phyloP scores from a whole-genome alignment of 352 stramenopile species.

The Plasmopara viticola region DNA sequence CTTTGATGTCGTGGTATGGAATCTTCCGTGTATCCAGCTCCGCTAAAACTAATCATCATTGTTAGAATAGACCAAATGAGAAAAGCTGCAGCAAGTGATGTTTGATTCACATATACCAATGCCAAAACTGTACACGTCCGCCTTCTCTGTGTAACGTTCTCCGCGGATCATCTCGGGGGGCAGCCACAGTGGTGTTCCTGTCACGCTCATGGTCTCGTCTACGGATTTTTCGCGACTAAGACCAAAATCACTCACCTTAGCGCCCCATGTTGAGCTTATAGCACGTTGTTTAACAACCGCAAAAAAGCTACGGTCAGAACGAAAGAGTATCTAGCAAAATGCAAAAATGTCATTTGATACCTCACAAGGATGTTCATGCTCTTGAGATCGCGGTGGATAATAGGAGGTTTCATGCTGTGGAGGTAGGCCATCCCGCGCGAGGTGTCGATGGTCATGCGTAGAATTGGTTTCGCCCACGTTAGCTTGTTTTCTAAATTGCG shows the following conservation, averaged over 20 bases:
- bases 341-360: constrained; percentile 23
- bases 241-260: constrained; percentile 97
- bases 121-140: constrained; percentile 85
- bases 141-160: constrained; percentile 85
- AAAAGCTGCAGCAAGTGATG: not conserved
- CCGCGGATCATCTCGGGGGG: constrained; percentile 86
- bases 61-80: constrained; percentile 2
- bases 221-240: constrained; percentile 95
- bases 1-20: constrained; percentile 85
- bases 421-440: constrained; percentile 96
- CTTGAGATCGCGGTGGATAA: constrained; percentile 99
- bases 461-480: constrained; percentile 80
- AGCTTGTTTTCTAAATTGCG: constrained; percentile 76
- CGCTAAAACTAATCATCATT: constrained; percentile 49
- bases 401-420: constrained; percentile 95
- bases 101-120: constrained; percentile 40
- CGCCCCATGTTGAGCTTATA: constrained; percentile 68
- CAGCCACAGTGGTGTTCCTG: constrained; percentile 76
- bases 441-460: constrained; percentile 87
- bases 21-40: constrained; percentile 84
- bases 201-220: constrained; percentile 92
- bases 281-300: not conserved
- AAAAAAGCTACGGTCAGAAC: constrained; percentile 14
- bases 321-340: constrained; percentile 3
- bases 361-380: constrained; percentile 88